Evolutionary conservation across 176 grass and related monocot species (phyloP).

Genomic region (Lolium perenne): DNA sequence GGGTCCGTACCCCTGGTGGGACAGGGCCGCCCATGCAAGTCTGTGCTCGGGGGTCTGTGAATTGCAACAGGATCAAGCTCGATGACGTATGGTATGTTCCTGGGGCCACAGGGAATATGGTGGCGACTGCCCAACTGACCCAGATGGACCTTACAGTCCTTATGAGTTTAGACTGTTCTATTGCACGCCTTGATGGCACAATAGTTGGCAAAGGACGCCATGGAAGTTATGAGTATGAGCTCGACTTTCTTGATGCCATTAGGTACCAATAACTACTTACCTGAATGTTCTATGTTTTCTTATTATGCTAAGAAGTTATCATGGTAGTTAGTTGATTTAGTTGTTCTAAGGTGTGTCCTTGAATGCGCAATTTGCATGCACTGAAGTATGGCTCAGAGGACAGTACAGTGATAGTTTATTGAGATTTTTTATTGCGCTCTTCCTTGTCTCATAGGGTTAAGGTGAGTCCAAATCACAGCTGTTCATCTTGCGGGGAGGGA

Average conservation of each 20-base stretch:
- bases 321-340: no score
- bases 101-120: background rate
- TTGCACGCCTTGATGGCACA: background rate
- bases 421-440: background rate
- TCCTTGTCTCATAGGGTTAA: background rate
- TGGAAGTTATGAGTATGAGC: background rate
- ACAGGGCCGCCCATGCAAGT: constrained; percentile 22
- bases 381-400: background rate
- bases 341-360: no score
- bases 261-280: background rate
- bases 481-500: background rate
- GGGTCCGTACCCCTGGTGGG: background rate
- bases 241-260: background rate
- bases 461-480: background rate
- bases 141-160: no score
- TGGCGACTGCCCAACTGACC: background rate
- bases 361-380: no score
- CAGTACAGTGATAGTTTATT: background rate
- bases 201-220: background rate
- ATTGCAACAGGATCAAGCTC: background rate
- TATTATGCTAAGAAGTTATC: no score
- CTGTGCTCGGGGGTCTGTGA: constrained; percentile 7
- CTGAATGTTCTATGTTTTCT: background rate
- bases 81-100: constrained; percentile 27
- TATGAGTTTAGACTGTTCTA: background rate